Base-by-base conservation (phyloP, 2,329 filamentous ascomycete species). In the Paraphoma sp. region DNA sequence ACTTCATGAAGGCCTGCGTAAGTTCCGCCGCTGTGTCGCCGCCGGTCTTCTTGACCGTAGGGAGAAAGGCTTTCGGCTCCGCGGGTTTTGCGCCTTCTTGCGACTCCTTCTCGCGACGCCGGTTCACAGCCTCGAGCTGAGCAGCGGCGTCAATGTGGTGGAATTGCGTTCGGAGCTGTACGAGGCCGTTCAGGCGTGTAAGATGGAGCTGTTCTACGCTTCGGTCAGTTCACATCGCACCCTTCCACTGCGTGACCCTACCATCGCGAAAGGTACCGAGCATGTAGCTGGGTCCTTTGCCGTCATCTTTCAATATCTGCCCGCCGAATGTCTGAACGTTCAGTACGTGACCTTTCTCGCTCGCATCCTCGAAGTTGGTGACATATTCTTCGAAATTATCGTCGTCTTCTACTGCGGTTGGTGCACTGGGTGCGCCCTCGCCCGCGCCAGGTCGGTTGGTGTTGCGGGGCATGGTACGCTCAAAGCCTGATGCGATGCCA, bases 81-180 rank as follows among this genome's bases (percentile, higher is more conserved):
- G 79, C 76, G 23, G 76, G 70, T 44, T 65, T 81, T 67, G 65
- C 77, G 69, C 65, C 77, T 59, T 76, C 79, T 48, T 64, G 76
- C 7, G 82, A 82, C 54, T 84, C 82, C 51, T 78, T 76, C 62
- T 75, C 79, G 63, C 71, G 74, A 53, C 71, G 73, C 67, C 67
- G 77, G 63, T 71, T 68, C 45, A 73, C 79, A 69, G 85, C 85
- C 36, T 90, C 87, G 53, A 91, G 84, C 68, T 97, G 92, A 45
- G 89, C 83, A 45, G 87, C 79, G 3, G 95, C 94, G 78, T 98
- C 95, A 65, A 98, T 84, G 78, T 98, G 93, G 78, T 97, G 92
- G 59, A 96, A 90, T 71, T 97, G 92, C 0, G 95, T 93, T 4
- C 93, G 90, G 71, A 99, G 87, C 73, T 96, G 92, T 42, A 96